Evolutionary conservation across 495 filamentous ascomycete genomes (phyloP), one percentile per base, ranked within the genome.

Genomic region (Amorphotheca resinae): DNA sequence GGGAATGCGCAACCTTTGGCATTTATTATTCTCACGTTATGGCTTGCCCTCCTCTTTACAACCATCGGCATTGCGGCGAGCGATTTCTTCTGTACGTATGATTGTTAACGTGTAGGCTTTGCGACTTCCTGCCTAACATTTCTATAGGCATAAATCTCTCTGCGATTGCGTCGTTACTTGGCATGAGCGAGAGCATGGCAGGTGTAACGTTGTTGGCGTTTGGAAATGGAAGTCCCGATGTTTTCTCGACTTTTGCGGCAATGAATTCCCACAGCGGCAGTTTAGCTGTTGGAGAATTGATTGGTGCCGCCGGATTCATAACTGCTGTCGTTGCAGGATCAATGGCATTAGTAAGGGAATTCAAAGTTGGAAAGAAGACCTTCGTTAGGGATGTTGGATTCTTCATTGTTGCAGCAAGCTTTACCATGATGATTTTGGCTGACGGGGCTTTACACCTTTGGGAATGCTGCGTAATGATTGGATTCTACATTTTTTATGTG

Each of bases 61-160:
- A 95, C 93, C 1, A 95, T 99, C 41, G 93, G 93, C n/a, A 95
- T 96, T 50, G 93, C 93, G 4, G 91, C 93, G 17, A 93, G 84
- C 54, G 93, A 99, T 59, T 99, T 96, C 65, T 85, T 99, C 60
- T 95, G 89, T 28, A 28, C 11, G 25, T 28, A 28, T 28, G n/a
- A n/a, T n/a, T n/a, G n/a, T n/a, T n/a, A n/a, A n/a, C n/a, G n/a
- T n/a, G n/a, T n/a, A n/a, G n/a, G n/a, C n/a, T n/a, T n/a, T n/a
- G n/a, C n/a, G n/a, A n/a, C n/a, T n/a, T n/a, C n/a, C n/a, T n/a
- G n/a, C n/a, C n/a, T n/a, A n/a, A n/a, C n/a, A n/a, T n/a, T n/a
- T n/a, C n/a, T n/a, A n/a, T 5, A 28, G 25, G 25, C 62, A 77
- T 95, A 58, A 93, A 99, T 57, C 72, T 99, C 23, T 89, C 84